Evolutionary conservation across 2,329 filamentous ascomycete genomes (phyloP).

Genomic region (Diaporthe sp.): DNA sequence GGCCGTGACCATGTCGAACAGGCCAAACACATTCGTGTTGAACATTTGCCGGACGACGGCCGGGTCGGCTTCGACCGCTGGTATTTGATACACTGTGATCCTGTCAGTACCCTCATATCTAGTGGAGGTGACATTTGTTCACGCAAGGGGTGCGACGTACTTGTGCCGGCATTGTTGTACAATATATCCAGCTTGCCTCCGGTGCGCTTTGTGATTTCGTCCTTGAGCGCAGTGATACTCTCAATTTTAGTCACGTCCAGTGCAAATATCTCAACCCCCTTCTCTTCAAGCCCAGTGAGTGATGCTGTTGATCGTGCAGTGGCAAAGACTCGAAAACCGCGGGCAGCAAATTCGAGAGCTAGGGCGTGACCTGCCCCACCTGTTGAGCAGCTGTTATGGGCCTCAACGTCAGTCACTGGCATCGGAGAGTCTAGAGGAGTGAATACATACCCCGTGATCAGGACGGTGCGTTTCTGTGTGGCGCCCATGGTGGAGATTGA

Average conservation of each 20-base stretch:
- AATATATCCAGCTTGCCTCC: neutral
- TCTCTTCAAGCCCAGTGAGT: neutral
- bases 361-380: neutral
- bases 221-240: neutral
- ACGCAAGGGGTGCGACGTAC: neutral
- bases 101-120: neutral
- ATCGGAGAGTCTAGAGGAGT: neutral
- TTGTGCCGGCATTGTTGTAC: neutral
- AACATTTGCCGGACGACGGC: neutral
- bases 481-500: neutral
- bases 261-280: neutral
- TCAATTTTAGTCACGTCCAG: neutral
- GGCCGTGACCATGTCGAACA: neutral
- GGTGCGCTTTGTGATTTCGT: neutral
- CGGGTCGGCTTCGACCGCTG: neutral
- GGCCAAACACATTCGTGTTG: neutral
- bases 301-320: neutral
- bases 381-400: neutral
- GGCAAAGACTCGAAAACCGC: neutral
- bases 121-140: neutral
- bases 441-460: neutral
- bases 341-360: neutral
- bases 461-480: neutral
- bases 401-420: neutral
- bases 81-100: neutral